Evolutionary conservation across 2,329 filamentous ascomycete genomes (phyloP), one percentile per base, ranked within the genome.

Genomic region (Epichloe elymi): DNA sequence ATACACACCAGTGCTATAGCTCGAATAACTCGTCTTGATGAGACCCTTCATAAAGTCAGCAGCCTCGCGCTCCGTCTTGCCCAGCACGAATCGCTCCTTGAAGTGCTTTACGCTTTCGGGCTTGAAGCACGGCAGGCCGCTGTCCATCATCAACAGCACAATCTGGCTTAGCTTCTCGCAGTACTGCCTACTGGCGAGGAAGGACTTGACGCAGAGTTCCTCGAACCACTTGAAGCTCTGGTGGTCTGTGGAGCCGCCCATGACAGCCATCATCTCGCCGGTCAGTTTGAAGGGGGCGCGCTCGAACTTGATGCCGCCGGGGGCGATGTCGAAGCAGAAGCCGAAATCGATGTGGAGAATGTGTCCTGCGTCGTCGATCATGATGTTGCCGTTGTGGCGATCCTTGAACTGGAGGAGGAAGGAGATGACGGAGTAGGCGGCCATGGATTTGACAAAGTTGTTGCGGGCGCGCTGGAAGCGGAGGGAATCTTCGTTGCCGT

Each of bases 391-490:
- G 67, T 98, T 98, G 72, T 98, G 93, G 3, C 93, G 84, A 65
- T 99, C 93, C 69, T 99, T 99, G 82, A 99, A 97, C 63, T 98
- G 94, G 38, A 98, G 74, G 14, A 98, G 75, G 71, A 95, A 98
- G 0, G 88, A 94, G 57, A 98, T 97, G 61, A 98, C 85, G 17
- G 87, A 94, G 73, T 98, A 98, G 12, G 93, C 94, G 0, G 94
- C 93, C 93, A 98, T 97, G 64, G 86, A 93, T 73, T 98, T 98
- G 69, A 98, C 90, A 65, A 99, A 98, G 69, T 97, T 97, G 70
- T 80, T 90, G 55, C 93, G 85, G 11, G 93, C 93, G 66, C 91
- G 85, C 68, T 98, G 94, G 75, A 96, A 98, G 39, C 84, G 83
- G 47, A 95, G 84, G 1, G 88, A 94, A 66, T 97, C 89, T 67